A percentile compares a stretch with the other conserved stretches of the same genome.
Evolutionary conservation across 176 grass and related monocot genomes (phyloP).

Genomic region (Puccinellia tenuiflora): DNA sequence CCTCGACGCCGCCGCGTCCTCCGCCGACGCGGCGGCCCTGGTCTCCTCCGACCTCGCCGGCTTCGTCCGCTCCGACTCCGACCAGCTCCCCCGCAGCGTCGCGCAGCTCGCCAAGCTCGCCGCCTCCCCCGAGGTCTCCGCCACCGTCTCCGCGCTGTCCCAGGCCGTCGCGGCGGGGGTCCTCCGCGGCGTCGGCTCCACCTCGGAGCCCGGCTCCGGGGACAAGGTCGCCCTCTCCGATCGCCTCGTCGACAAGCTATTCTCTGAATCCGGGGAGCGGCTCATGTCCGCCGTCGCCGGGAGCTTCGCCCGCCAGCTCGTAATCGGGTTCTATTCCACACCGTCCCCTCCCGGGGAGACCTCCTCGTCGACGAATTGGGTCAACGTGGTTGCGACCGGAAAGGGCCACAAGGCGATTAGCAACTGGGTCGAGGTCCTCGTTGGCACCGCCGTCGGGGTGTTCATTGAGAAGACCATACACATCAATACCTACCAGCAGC

Average conservation of each 20-base stretch:
- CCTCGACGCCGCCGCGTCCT: conserved; percentile 52
- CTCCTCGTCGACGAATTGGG: conserved; percentile 41
- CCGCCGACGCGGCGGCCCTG: conserved; percentile 57
- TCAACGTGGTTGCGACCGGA: conserved; percentile 50
- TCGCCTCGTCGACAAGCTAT: conserved; percentile 74
- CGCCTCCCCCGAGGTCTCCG: conserved; percentile 62
- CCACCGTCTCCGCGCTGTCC: conserved; percentile 49
- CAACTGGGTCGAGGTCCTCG: conserved; percentile 53
- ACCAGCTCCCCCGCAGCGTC: conserved; percentile 66
- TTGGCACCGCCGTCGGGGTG: conserved; percentile 64
- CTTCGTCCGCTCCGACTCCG: conserved; percentile 70
- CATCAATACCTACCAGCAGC: conserved; percentile 85
- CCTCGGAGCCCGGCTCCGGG: background rate
- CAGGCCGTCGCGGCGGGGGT: conserved; percentile 60
- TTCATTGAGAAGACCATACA: conserved; percentile 96
- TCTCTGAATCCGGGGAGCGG: conserved; percentile 59
- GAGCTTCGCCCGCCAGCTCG: conserved; percentile 68
- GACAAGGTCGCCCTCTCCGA: conserved; percentile 34
- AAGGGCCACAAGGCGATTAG: conserved; percentile 46
- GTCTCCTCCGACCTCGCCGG: conserved; percentile 62
- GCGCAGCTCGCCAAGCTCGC: conserved; percentile 70
- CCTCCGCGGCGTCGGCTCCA: conserved; percentile 25
- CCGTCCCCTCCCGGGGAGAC: conserved; percentile 24
- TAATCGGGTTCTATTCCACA: conserved; percentile 41
- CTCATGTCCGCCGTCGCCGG: conserved; percentile 64